These are phyloP conservation scores for Lavandula angustifolia DNA, from an alignment of 257 asterid species.

Conservation along the genomic window DNA sequence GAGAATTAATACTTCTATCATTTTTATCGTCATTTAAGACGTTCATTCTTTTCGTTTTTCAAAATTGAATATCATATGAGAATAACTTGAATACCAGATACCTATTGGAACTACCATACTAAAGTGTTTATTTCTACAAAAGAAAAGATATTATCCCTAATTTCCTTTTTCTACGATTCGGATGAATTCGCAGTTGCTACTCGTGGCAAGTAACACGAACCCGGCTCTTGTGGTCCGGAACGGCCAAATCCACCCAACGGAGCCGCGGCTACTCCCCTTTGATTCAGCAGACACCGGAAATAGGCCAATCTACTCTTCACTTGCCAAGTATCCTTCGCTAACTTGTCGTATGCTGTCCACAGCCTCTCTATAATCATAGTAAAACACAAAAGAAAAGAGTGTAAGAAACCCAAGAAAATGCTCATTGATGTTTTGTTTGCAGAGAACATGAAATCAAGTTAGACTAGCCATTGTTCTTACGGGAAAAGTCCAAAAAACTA, in stretches of 20 bases:
- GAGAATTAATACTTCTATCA: too few relatives aligned
- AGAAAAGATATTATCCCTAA: too few relatives aligned
- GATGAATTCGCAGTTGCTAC: not conserved
- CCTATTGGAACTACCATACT: too few relatives aligned
- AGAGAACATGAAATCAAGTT: too few relatives aligned
- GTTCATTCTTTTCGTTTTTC: too few relatives aligned
- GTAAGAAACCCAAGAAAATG: not conserved
- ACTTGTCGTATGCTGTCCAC: conserved; percentile 60
- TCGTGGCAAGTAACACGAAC: conserved; percentile 52
- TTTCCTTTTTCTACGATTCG: not conserved
- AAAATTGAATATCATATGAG: too few relatives aligned
- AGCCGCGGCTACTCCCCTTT: conserved; percentile 87
- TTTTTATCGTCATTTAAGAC: too few relatives aligned
- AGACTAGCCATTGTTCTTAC: too few relatives aligned
- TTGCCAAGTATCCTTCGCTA: conserved; percentile 59
- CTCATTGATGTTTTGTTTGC: not conserved
- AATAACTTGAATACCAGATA: too few relatives aligned
- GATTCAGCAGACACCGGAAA: conserved; percentile 81
- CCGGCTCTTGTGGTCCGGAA: conserved; percentile 62
- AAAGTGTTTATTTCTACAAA: not conserved
- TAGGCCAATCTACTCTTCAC: conserved; percentile 53
- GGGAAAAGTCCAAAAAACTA: too few relatives aligned
- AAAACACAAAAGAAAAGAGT: not conserved
- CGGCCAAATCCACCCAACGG: conserved; percentile 66
- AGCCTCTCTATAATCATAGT: conserved; percentile 57